Base-by-base conservation (phyloP, 768 basidiomycete species). In the Hygrophorus russula region DNA sequence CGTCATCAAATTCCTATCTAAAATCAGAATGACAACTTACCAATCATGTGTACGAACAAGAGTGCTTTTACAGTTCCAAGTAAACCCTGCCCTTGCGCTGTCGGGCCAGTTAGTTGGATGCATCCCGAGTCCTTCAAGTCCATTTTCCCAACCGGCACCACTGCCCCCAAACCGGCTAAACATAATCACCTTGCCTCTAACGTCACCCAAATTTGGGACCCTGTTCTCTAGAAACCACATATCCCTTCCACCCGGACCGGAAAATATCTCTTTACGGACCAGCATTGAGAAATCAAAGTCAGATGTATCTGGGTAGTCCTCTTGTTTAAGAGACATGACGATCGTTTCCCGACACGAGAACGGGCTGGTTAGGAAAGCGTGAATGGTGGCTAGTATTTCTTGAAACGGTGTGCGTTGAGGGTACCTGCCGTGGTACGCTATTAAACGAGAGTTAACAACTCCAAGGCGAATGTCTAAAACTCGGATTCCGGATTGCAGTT, bases 301-400 rank as follows among this genome's bases (percentile, higher is more conserved):
- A 3, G 74, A 64, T 0, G 70, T 68, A 14, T 52, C 59, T 4
- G 67, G 56, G 45, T 67, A 76, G 50, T 88, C 82, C 58, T 97
- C 92, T 56, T 93, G 85, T 59, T 94, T 93, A 56, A 97, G 73
- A 12, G 82, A 91, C 66, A 93, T 78, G 20, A 96, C 73, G 29
- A 96, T 58, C 0, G 84, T 84, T 59, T 94, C 92, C 20, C 66
- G 69, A 7, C 63, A 66, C 1, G 84, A 74, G 3, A 52, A 50
- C 0, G 76, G 68, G 0, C 72, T 67, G 6, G 70, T 70, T 31
- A 93, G 73, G 60, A 86, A 94, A 3, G 60, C 49, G 51, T 79
- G 67, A 7, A 93, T 56, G 13, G 70, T 69, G 4, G 58, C 45
- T 8, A 94, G 69, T 39, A 93, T 81, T 27, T 68, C 64, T 41